Evolutionary conservation across 1,284 basidiomycete species (phyloP), one percentile per base, ranked within the genome.

Genomic region (Melampsora occidentalis): DNA sequence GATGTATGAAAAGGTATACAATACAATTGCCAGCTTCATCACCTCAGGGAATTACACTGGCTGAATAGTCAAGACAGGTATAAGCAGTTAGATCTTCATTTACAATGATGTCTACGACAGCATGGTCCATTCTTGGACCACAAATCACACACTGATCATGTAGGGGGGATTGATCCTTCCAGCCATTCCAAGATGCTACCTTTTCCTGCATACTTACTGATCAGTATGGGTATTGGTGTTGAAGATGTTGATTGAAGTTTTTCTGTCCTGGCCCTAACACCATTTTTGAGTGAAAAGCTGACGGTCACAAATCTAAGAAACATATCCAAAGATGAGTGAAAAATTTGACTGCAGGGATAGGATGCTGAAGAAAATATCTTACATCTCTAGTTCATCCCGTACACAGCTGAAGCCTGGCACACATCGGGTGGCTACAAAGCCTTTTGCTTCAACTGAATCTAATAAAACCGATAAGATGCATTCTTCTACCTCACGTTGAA

Each of bases 401-500:
- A 28, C 20, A 57, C 53, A 20, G 7, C n/a, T 57, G 16, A 72
- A 35, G 22, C 71, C 71, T 22, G 71, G 42, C n/a, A 62, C 42
- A 39, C 42, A 14, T 57, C 39, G 25, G 18, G 10, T 57, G 62
- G n/a, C 31, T 10, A 25, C 6, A 18, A 53, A n/a, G 10, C 12
- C 10, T 20, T 48, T 22, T 4, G 9, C 2, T 28, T 64, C 46
- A 48, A 65, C 9, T 51, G 48, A 18, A 7, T 72, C 71, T 16
- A 53, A 31, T 48, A 65, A 53, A 7, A 66, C 22, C 2, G 10
- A 22, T 28, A 72, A n/a, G 28, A 72, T 65, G 46, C 61, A 39
- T 35, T 72, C 59, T 22, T 65, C 53, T 42, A 65, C 64, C 12
- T 48, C 71, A 72, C 64, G 49, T 20, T 49, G 22, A 12, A 72